Conservation (phyloP, 176 grass and related monocot species). For the Alopecurus myosuroides region DNA sequence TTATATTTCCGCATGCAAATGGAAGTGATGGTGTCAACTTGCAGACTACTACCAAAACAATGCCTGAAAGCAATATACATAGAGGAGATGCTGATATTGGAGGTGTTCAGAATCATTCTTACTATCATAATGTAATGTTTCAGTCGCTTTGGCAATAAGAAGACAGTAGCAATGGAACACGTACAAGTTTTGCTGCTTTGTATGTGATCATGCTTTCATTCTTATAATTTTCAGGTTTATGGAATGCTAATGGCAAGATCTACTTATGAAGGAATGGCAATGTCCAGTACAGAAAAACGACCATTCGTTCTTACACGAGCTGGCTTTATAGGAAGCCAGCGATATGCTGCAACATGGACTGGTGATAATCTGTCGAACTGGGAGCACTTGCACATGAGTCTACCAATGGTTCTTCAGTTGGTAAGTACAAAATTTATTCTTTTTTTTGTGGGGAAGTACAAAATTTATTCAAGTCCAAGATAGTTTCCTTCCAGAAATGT, state of each 20-base stretch:
- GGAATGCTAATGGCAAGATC: conserved; percentile 96
- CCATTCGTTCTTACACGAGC: conserved; percentile 94
- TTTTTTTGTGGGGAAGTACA: too few species aligned
- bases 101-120: conserved; percentile 72
- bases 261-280: conserved; percentile 86
- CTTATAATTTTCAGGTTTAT: conserved; percentile 58
- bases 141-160: conserved; percentile 4
- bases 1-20: conserved; percentile 2
- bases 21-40: conserved; percentile 17
- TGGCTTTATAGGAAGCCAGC: conserved; percentile 88
- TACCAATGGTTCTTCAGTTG: conserved; percentile 96
- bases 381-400: conserved; percentile 94
- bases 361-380: conserved; percentile 90
- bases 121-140: conserved; percentile 86
- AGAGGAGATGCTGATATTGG: conserved; percentile 74
- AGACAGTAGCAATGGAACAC: not conserved
- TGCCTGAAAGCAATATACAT: conserved; percentile 87
- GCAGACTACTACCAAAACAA: conserved; percentile 91
- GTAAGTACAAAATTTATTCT: conserved; percentile 28
- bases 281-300: conserved; percentile 52
- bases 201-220: not conserved
- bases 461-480: not conserved
- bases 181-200: not conserved
- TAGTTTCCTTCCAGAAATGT: not conserved
- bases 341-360: conserved; percentile 94